Evolutionary conservation across 352 stramenopile species (phyloP), one percentile per base, ranked within the genome.

Genomic region (Phytophthora hybrid): DNA sequence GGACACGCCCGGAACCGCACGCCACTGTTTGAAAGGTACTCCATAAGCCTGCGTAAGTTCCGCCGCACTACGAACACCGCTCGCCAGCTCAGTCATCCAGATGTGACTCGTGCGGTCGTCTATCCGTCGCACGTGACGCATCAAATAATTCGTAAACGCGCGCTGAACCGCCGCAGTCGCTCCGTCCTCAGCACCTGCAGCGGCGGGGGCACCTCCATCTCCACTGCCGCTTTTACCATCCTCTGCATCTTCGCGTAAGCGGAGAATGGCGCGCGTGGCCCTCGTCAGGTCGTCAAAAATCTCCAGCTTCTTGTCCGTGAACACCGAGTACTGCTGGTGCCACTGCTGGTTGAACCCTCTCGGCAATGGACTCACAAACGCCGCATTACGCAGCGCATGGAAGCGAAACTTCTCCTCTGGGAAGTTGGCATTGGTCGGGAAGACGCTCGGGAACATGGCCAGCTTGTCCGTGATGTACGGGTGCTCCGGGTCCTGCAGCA

Each of bases 21-120:
- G 82, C 90, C 90, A 97, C 59, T 95, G 86, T 69, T 95, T 93
- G 66, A 95, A 95, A 2, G 90, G 88, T 2, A 97, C 88, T 3
- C 90, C 89, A 59, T 93, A 84, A 5, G 78, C 77, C 63, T 97
- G 88, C 21, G 94, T 87, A 18, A 97, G 77, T 39, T 95, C 89
- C 32, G 85, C 74, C 29, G 92, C 80, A 62, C 78, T 91, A 19
- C 82, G 79, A 37, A 82, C 77, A 3, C 90, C 90, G 44, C 78
- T 85, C 32, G 88, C 73, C 9, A 97, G 76, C 51, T 97, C 90
- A 1, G 39, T 78, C 87, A 97, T 95, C 90, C 90, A 97, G 31
- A 85, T 69, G 64, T 95, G 86, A 64, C 83, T 87, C 23, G 89
- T 92, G n/a, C 80, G 75, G 6, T 95, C 86, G 63, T 97, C 90